Percentiles rank a stretch among this genome's conserved stretches.
Evolutionary conservation across 2,329 filamentous ascomycete species (phyloP).

Genomic region (Colletotrichum musicola): DNA sequence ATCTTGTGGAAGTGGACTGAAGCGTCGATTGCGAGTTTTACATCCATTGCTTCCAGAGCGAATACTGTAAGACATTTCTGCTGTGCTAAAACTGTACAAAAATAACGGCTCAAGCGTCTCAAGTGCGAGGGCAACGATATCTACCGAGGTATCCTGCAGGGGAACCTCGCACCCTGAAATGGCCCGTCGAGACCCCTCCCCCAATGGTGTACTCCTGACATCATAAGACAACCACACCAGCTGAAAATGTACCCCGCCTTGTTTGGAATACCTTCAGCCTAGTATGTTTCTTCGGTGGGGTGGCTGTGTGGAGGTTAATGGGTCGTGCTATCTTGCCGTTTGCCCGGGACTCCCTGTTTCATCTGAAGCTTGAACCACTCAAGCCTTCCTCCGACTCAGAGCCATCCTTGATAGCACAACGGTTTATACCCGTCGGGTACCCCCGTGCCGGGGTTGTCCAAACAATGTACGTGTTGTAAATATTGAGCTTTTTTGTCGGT

Average conservation of each 20-base stretch:
- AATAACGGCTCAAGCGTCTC: no score
- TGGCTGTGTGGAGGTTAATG: background rate
- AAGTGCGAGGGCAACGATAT: no score
- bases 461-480: background rate
- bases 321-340: background rate
- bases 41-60: no score
- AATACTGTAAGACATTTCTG: no score
- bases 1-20: no score
- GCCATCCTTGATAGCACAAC: background rate
- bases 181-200: background rate
- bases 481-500: background rate
- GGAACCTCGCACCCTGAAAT: background rate
- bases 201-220: background rate
- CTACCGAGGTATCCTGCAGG: background rate
- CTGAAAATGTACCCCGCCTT: constrained; percentile 18
- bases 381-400: constrained; percentile 1
- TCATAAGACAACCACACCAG: background rate
- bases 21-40: no score
- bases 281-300: constrained; percentile 7
- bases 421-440: constrained; percentile 12
- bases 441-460: constrained; percentile 2
- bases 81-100: no score
- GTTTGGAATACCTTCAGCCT: background rate
- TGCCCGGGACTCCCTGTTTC: constrained; percentile 23
- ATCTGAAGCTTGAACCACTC: constrained; percentile 31